phyloP scores from a whole-genome alignment of 345 rosid species.

The Euphorbia lathyris region DNA sequence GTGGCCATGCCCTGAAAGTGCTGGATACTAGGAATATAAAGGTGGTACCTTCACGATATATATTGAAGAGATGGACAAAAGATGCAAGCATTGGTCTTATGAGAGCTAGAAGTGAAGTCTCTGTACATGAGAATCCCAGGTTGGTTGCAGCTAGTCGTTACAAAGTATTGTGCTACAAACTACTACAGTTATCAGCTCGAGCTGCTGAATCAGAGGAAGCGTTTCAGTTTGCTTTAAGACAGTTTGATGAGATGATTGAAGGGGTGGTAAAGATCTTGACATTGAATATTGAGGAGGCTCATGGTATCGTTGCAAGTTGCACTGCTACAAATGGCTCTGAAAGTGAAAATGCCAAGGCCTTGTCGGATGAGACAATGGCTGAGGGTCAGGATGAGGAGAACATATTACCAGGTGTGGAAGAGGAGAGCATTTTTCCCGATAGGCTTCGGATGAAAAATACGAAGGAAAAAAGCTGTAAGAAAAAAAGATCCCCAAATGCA shows the following conservation, averaged over 20 bases:
- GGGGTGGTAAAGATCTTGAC: conserved; percentile 34
- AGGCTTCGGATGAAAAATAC: conserved; percentile 11
- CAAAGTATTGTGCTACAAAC: conserved; percentile 23
- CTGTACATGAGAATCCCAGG: conserved; percentile 22
- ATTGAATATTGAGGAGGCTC: conserved; percentile 23
- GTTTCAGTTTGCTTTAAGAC: conserved; percentile 34
- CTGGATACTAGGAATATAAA: conserved; percentile 34
- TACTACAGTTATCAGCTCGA: conserved; percentile 28
- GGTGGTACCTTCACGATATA: conserved; percentile 34
- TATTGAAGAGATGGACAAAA: conserved; percentile 40
- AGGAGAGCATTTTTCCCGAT: conserved; percentile 5
- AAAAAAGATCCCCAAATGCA: conserved; percentile 16
- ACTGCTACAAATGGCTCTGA: conserved; percentile 20
- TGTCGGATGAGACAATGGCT: conserved; percentile 14
- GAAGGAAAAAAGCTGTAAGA: conserved; percentile 7
- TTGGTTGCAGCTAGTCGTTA: conserved; percentile 35
- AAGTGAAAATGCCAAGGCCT: conserved; percentile 25
- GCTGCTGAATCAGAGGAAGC: conserved; percentile 38
- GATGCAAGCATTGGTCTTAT: conserved; percentile 25
- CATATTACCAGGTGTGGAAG: conserved; percentile 5
- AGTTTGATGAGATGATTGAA: conserved; percentile 30
- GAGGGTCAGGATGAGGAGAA: conserved; percentile 18
- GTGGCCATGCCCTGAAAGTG: conserved; percentile 36
- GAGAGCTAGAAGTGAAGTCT: conserved; percentile 14
- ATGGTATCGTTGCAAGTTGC: conserved; percentile 21